Percentiles rank a stretch among this genome's conserved stretches.
These are phyloP conservation scores for Verticillium klebahnii DNA, from an alignment of 2,329 filamentous ascomycete species.

Conservation along the genomic window DNA sequence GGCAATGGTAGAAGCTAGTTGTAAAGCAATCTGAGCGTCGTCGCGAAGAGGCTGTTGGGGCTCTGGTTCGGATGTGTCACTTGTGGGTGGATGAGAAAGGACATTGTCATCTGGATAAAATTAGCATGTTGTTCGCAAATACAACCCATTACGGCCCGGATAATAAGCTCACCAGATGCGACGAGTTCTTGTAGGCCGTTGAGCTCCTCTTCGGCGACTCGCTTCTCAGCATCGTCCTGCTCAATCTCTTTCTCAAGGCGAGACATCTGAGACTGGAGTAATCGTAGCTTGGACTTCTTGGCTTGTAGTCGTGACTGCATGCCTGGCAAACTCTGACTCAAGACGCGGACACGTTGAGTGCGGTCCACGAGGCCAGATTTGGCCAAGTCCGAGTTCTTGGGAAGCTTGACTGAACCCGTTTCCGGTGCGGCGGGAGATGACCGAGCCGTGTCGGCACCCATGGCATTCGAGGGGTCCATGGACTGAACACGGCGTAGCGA, in stretches of 20 bases:
- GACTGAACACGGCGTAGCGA: constrained; percentile 13
- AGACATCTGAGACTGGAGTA: constrained; percentile 40
- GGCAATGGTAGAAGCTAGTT: not conserved
- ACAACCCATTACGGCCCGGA: not conserved
- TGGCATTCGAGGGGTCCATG: constrained; percentile 11
- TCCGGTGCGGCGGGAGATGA: constrained; percentile 2
- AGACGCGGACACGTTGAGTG: constrained; percentile 24
- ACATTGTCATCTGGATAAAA: not conserved
- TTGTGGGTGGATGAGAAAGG: not conserved
- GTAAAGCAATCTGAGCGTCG: not conserved
- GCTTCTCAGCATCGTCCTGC: constrained; percentile 27
- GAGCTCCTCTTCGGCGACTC: constrained; percentile 24
- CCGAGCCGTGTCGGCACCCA: constrained; percentile 5
- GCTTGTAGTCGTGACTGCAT: constrained; percentile 34
- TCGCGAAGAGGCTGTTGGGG: not conserved
- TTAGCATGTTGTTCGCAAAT: not conserved
- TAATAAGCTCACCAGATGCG: not conserved
- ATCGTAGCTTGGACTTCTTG: constrained; percentile 42
- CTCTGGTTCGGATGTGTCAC: constrained; percentile 4
- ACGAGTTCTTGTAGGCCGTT: not conserved
- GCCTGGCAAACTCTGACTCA: constrained; percentile 31
- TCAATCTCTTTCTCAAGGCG: constrained; percentile 45
- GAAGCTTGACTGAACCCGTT: constrained; percentile 17
- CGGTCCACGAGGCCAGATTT: not conserved
- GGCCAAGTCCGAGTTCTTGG: constrained; percentile 17